Evolutionary conservation across 2,329 filamentous ascomycete genomes (phyloP).

Genomic region (Botryotinia calthae): DNA sequence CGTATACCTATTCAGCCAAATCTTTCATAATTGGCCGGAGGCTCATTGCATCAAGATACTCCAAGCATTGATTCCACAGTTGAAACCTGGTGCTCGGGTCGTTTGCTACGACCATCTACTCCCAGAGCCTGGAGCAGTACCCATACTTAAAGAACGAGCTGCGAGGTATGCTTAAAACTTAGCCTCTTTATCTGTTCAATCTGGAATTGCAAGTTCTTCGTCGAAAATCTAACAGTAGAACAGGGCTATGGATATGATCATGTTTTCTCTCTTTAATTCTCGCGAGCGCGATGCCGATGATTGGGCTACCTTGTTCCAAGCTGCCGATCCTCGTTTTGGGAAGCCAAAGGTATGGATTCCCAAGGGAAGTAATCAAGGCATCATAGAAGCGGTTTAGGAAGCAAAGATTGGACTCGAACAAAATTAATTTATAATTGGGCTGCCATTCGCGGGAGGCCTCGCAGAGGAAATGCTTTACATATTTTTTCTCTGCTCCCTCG

Average conservation of each 20-base stretch:
- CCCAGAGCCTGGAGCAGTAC: background rate
- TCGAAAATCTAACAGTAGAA: background rate
- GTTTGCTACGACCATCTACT: background rate
- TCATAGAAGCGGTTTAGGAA: background rate
- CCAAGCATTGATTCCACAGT: no score
- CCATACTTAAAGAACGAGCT: background rate
- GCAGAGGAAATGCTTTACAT: no score
- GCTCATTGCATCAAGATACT: no score
- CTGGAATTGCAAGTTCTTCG: background rate
- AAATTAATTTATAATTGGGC: no score
- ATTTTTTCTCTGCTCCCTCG: no score
- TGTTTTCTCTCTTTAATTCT: background rate
- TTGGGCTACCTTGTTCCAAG: background rate
- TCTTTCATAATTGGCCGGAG: no score
- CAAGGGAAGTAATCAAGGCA: background rate
- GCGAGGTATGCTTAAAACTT: background rate
- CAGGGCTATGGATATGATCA: background rate
- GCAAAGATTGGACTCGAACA: background rate
- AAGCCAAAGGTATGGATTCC: background rate
- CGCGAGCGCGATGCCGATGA: background rate
- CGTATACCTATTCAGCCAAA: no score
- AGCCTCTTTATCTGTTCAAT: background rate
- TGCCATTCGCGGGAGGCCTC: no score
- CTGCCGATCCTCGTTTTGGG: background rate
- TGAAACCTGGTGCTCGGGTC: background rate